A percentile compares a stretch with the other conserved stretches of the same genome.
phyloP scores from a whole-genome alignment of 805 yeast species.

The Lipomyces sp. region DNA sequence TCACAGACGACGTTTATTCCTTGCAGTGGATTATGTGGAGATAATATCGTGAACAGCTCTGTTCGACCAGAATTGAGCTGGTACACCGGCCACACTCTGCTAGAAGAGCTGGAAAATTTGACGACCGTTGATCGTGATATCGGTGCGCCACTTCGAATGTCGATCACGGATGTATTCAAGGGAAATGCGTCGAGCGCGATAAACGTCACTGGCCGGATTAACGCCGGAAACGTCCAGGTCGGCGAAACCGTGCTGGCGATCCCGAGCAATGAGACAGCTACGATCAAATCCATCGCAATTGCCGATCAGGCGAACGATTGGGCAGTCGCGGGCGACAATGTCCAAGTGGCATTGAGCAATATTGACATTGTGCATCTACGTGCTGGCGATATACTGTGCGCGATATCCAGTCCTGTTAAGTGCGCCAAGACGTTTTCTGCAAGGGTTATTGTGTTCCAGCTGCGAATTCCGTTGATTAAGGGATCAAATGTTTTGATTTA shows the following conservation, averaged over 20 bases:
- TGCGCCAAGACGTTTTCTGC: conserved; percentile 58
- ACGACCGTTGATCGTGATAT: conserved; percentile 39
- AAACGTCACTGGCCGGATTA: conserved; percentile 65
- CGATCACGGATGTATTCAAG: conserved; percentile 65
- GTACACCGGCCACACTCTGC: conserved; percentile 55
- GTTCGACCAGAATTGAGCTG: conserved; percentile 45
- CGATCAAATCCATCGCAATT: conserved; percentile 38
- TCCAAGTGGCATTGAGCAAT: conserved; percentile 51
- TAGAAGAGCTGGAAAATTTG: conserved; percentile 43
- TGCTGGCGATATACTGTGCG: conserved; percentile 69
- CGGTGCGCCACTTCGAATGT: conserved; percentile 58
- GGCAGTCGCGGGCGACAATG: conserved; percentile 62
- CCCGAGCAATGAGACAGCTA: conserved; percentile 52
- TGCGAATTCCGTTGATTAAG: conserved; percentile 71
- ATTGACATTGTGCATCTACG: conserved; percentile 53
- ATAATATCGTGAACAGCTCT: conserved; percentile 60
- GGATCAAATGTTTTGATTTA: conserved; percentile 82
- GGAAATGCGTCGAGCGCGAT: conserved; percentile 53
- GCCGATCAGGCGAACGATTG: conserved; percentile 44
- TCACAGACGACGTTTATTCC: conserved; percentile 61
- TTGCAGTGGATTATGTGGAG: conserved; percentile 70
- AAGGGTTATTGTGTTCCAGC: conserved; percentile 66
- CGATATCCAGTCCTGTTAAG: conserved; percentile 53
- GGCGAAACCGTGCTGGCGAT: conserved; percentile 67
- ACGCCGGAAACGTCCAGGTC: conserved; percentile 68